These are phyloP conservation scores for Lizonia empirigonia DNA, from an alignment of 2,329 filamentous ascomycete genomes.

Conservation along the genomic window DNA sequence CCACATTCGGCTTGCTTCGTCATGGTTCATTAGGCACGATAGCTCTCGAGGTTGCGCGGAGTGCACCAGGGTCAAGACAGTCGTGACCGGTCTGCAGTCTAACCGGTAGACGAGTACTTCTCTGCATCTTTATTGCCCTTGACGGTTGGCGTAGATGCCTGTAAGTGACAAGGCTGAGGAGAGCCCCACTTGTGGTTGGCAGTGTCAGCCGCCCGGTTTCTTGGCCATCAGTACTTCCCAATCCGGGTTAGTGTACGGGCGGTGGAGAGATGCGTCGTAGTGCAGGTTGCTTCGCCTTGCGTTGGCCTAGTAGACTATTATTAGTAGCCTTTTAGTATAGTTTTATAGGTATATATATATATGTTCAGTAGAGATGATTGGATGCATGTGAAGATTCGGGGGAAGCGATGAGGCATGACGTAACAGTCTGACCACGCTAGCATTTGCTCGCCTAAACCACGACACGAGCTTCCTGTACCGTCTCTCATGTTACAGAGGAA, in stretches of 20 bases:
- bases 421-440: no score
- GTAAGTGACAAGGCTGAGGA: slow-evolving; percentile 3
- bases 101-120: slow-evolving; percentile 6
- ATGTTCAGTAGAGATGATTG: no score
- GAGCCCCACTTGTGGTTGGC: background rate
- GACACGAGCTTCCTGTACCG: no score
- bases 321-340: no score
- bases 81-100: slow-evolving; percentile 2
- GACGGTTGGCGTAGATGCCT: slow-evolving; percentile 7
- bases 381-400: background rate
- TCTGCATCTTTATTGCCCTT: slow-evolving; percentile 36
- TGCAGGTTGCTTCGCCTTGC: background rate
- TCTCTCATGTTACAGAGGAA: no score
- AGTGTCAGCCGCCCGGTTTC: slow-evolving; percentile 17
- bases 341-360: no score
- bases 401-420: background rate
- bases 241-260: slow-evolving; percentile 3
- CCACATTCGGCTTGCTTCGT: slow-evolving; percentile 20
- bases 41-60: background rate
- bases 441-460: no score
- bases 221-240: slow-evolving; percentile 25
- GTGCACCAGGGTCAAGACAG: slow-evolving; percentile 9
- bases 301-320: no score
- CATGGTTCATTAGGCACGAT: background rate
- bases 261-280: background rate